Conservation (phyloP, 2,329 filamentous ascomycete species). For the Sclerotinia subarctica region DNA sequence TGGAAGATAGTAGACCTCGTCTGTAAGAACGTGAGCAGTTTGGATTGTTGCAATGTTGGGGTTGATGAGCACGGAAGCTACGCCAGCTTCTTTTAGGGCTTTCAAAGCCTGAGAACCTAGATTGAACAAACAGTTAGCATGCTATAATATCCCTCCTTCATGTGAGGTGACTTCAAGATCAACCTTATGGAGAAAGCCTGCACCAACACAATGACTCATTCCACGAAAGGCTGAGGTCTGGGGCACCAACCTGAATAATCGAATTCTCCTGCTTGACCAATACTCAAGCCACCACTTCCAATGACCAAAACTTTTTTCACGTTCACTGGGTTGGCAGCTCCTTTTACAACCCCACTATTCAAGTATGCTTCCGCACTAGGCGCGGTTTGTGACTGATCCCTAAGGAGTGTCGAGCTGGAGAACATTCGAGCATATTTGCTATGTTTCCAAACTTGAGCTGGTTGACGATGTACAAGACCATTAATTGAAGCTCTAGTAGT, state of each 20-base stretch:
- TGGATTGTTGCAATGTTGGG: constrained; percentile 98
- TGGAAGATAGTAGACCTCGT: constrained; percentile 97
- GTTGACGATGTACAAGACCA: constrained; percentile 30
- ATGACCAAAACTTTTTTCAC: constrained; percentile 98
- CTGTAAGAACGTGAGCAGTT: constrained; percentile 91
- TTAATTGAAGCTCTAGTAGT: constrained; percentile 33
- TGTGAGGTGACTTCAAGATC: background rate
- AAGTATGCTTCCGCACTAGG: constrained; percentile 85
- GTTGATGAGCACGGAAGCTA: constrained; percentile 90
- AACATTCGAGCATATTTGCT: constrained; percentile 35
- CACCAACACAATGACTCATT: constrained; percentile 31
- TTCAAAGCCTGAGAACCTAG: constrained; percentile 93
- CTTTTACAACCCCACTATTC: constrained; percentile 81
- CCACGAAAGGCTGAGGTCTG: constrained; percentile 15
- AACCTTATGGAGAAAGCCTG: background rate
- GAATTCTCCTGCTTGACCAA: constrained; percentile 97
- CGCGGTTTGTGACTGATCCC: constrained; percentile 56
- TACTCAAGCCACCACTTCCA: constrained; percentile 89
- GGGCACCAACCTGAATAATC: constrained; percentile 80
- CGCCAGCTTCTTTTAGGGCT: constrained; percentile 91
- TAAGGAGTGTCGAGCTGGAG: constrained; percentile 33
- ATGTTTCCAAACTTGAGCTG: constrained; percentile 30
- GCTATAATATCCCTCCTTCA: background rate
- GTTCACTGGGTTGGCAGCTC: constrained; percentile 70
- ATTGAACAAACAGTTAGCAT: constrained; percentile 28